phyloP scores from a whole-genome alignment of 352 stramenopile genomes.

The Nothophytophthora sp. region DNA sequence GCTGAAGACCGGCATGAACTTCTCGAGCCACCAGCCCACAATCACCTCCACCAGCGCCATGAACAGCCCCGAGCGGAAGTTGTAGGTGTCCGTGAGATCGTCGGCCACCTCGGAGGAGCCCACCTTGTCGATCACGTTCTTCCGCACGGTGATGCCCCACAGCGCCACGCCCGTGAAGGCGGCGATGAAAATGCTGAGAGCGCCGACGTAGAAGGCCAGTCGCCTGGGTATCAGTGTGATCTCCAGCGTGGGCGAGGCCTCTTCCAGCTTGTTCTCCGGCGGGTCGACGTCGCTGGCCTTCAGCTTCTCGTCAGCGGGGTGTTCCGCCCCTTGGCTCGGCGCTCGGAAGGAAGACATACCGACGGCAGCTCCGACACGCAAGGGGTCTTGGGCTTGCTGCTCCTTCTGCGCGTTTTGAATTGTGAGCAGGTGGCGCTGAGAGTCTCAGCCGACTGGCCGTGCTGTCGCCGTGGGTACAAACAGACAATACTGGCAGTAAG shows the following conservation, averaged over 20 bases:
- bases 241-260: conserved; percentile 15
- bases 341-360: too few relatives aligned
- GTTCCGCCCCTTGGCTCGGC: neutral
- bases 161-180: conserved; percentile 36
- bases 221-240: conserved; percentile 21
- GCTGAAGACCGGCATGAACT: conserved; percentile 36
- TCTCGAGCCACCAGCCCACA: conserved; percentile 32
- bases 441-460: too few relatives aligned
- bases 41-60: conserved; percentile 49
- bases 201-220: conserved; percentile 29
- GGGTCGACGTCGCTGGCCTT: conserved; percentile 17
- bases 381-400: neutral
- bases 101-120: conserved; percentile 32
- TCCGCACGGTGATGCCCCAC: conserved; percentile 23
- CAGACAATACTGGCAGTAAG: too few relatives aligned
- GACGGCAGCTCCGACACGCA: too few relatives aligned
- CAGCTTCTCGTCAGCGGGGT: neutral
- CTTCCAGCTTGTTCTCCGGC: conserved; percentile 15
- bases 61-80: conserved; percentile 43
- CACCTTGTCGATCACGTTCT: conserved; percentile 40
- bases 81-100: conserved; percentile 38
- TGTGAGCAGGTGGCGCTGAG: conserved; percentile 6
- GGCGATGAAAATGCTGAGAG: conserved; percentile 22
- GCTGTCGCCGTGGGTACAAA: too few relatives aligned
- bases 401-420: conserved; percentile 4